Percentiles rank a stretch among this genome's conserved stretches.
phyloP scores from a whole-genome alignment of 441 rosid genomes.

The Metrosideros polymorpha region DNA sequence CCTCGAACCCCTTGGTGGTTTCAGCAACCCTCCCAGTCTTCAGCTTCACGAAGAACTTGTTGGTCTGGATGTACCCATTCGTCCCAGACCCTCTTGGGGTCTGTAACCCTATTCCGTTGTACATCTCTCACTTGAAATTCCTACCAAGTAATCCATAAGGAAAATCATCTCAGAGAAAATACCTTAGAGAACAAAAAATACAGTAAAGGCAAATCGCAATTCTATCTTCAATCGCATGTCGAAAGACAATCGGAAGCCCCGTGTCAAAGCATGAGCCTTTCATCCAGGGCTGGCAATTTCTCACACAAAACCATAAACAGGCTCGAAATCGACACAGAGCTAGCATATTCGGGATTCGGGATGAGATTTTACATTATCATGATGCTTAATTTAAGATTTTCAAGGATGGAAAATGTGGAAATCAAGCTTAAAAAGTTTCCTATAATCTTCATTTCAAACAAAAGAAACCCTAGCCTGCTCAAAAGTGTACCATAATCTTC shows the following conservation, averaged over 20 bases:
- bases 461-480: not conserved
- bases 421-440: not conserved
- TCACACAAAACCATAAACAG: not conserved
- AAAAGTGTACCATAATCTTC: not conserved
- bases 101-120: conserved; percentile 86
- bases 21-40: conserved; percentile 56
- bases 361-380: not conserved
- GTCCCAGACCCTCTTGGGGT: conserved; percentile 96
- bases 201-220: not conserved
- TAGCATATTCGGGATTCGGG: not conserved
- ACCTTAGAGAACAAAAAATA: not conserved
- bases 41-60: conserved; percentile 70
- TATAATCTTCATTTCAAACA: not conserved
- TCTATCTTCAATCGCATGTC: not conserved
- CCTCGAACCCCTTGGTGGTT: conserved; percentile 49
- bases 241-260: not conserved
- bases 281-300: not conserved
- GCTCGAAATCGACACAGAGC: not conserved
- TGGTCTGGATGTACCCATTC: conserved; percentile 82
- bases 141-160: not conserved
- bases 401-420: not conserved
- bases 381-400: not conserved
- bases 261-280: not conserved
- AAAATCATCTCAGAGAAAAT: not conserved
- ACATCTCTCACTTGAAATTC: conserved; percentile 22